Percentiles rank a stretch among this genome's conserved stretches.
Evolutionary conservation across 495 filamentous ascomycete species (phyloP).

Genomic region (Penicillium antarcticum): DNA sequence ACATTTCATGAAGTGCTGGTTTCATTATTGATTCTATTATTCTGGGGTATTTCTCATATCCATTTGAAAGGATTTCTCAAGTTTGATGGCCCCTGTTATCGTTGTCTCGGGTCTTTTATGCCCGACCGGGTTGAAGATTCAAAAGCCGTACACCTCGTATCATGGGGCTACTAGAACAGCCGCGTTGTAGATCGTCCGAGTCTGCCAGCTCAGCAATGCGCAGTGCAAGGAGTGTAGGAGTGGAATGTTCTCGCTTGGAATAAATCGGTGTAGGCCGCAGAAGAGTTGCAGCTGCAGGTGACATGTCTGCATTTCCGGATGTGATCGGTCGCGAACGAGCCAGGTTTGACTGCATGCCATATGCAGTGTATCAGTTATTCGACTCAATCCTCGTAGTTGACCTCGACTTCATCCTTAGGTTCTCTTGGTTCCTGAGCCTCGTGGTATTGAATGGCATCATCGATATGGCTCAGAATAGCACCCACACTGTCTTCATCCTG

Average conservation of each 20-base stretch:
- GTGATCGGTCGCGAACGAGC: neutral
- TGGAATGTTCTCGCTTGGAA: too few species aligned
- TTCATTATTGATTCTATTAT: slow-evolving; percentile 7
- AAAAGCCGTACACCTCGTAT: too few species aligned
- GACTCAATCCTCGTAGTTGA: slow-evolving; percentile 54
- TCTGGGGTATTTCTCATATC: slow-evolving; percentile 2
- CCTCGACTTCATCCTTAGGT: slow-evolving; percentile 72
- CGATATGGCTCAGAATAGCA: slow-evolving; percentile 91
- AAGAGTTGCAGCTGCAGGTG: neutral
- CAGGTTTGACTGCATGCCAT: neutral
- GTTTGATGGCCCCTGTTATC: neutral
- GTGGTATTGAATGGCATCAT: slow-evolving; percentile 93
- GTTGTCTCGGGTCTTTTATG: neutral
- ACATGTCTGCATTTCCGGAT: neutral
- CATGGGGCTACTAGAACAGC: too few species aligned
- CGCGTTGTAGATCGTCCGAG: too few species aligned
- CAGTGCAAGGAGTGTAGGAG: too few species aligned
- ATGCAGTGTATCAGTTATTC: neutral
- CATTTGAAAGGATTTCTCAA: neutral
- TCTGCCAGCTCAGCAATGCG: too few species aligned
- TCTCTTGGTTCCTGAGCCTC: slow-evolving; percentile 94
- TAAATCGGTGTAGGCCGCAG: neutral
- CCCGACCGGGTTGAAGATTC: too few species aligned
- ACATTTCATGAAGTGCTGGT: slow-evolving; percentile 10
- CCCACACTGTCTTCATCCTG: slow-evolving; percentile 92